These are phyloP conservation scores for Pterulicium gracile DNA, from an alignment of 1,284 basidiomycete species.

Conservation along the genomic window DNA sequence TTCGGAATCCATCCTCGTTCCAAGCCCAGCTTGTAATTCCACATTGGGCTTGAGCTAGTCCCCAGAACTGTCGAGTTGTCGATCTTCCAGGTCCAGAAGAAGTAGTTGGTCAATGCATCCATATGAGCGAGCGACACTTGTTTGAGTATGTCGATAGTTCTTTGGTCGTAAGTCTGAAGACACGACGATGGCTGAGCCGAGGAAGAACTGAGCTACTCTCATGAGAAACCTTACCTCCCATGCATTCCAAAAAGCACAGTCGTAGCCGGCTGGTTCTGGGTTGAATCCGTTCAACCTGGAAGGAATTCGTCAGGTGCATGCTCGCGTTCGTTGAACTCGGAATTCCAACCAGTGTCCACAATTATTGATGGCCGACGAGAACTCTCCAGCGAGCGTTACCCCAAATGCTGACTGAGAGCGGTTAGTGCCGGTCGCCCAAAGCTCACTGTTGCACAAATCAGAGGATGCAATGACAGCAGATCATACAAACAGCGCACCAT, in stretches of 20 bases:
- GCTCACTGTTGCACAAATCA: background rate
- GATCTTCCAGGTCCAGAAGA: conserved; percentile 38
- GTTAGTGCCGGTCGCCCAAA: conserved; percentile 43
- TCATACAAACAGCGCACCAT: no score
- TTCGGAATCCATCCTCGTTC: conserved; percentile 54
- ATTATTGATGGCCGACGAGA: conserved; percentile 33
- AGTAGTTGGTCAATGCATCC: conserved; percentile 27
- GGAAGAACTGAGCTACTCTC: background rate
- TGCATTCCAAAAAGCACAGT: background rate
- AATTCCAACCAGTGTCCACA: conserved; percentile 20
- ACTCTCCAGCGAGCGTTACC: conserved; percentile 50
- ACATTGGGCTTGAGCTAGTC: conserved; percentile 24
- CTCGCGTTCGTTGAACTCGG: background rate
- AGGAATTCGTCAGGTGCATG: background rate
- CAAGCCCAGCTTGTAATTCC: conserved; percentile 60
- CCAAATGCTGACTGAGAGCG: conserved; percentile 30
- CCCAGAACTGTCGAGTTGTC: conserved; percentile 30
- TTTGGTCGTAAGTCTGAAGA: background rate
- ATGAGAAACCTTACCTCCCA: background rate
- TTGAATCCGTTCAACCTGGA: background rate
- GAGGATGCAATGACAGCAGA: no score
- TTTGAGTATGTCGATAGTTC: conserved; percentile 32
- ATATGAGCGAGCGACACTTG: conserved; percentile 35
- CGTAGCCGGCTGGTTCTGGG: background rate
- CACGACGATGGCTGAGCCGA: background rate